phyloP scores from a whole-genome alignment of 2,329 filamentous ascomycete genomes.

The Cryphonectria parasitica region DNA sequence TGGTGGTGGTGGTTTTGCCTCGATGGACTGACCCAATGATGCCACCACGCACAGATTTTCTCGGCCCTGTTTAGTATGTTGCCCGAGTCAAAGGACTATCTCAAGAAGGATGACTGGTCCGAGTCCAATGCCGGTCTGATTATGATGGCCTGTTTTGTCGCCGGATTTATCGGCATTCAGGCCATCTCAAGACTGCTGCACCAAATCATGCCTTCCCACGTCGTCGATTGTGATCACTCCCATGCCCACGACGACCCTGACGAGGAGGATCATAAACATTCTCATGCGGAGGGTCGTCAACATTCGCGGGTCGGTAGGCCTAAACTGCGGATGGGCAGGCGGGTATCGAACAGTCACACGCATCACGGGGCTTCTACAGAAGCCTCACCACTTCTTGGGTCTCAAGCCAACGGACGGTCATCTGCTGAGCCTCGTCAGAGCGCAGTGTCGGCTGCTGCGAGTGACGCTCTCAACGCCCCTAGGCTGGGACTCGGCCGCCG shows the following conservation, averaged over 20 bases:
- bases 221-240: slow-evolving; percentile 78
- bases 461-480: slow-evolving; percentile 35
- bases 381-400: slow-evolving; percentile 52
- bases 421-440: slow-evolving; percentile 35
- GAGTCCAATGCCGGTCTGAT: slow-evolving; percentile 69
- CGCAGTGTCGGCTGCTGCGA: slow-evolving; percentile 36
- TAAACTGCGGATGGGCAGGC: slow-evolving; percentile 25
- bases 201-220: slow-evolving; percentile 74
- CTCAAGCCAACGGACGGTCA: slow-evolving; percentile 33
- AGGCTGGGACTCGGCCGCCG: slow-evolving; percentile 39
- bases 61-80: slow-evolving; percentile 93
- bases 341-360: slow-evolving; percentile 27
- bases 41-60: slow-evolving; percentile 66
- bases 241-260: slow-evolving; percentile 58
- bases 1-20: not conserved
- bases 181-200: slow-evolving; percentile 73
- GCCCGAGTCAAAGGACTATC: slow-evolving; percentile 79
- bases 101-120: slow-evolving; percentile 69
- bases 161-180: slow-evolving; percentile 77
- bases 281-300: slow-evolving; percentile 27
- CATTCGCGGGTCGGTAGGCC: slow-evolving; percentile 25
- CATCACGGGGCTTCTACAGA: slow-evolving; percentile 40
- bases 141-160: slow-evolving; percentile 71
- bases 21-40: slow-evolving; percentile 7
- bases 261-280: slow-evolving; percentile 36